Percentiles rank a stretch among this genome's conserved stretches.
phyloP scores from a whole-genome alignment of 2,329 filamentous ascomycete genomes.

The Talaromyces sp. region DNA sequence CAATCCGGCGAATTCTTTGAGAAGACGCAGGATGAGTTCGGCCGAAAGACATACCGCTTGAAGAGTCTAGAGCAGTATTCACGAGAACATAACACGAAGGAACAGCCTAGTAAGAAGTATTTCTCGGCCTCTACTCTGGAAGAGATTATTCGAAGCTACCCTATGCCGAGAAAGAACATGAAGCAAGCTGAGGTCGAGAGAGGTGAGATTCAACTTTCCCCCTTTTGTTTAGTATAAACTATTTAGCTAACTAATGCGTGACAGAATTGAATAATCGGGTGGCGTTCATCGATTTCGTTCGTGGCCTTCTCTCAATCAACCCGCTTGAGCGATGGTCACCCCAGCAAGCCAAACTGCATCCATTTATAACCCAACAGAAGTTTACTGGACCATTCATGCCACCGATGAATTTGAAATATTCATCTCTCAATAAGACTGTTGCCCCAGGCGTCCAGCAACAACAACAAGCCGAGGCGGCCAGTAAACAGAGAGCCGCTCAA shows the following conservation, averaged over 20 bases:
- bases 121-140: constrained; percentile 92
- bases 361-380: constrained; percentile 98
- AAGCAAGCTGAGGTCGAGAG: constrained; percentile 94
- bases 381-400: constrained; percentile 95
- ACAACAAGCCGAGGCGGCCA: constrained; percentile 89
- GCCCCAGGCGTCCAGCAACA: constrained; percentile 94
- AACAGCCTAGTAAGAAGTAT: constrained; percentile 99
- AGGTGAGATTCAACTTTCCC: constrained; percentile 60
- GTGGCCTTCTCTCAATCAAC: constrained; percentile 90
- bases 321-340: constrained; percentile 96
- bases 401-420: constrained; percentile 92
- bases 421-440: constrained; percentile 80
- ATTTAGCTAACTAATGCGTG: constrained; percentile 20
- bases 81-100: constrained; percentile 91
- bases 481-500: constrained; percentile 78
- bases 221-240: background rate
- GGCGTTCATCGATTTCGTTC: constrained; percentile 97
- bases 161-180: constrained; percentile 99
- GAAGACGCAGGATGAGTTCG: constrained; percentile 88
- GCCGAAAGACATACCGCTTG: constrained; percentile 83
- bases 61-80: constrained; percentile 99
- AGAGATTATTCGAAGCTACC: constrained; percentile 96
- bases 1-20: constrained; percentile 98
- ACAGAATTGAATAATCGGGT: constrained; percentile 97
- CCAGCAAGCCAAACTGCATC: constrained; percentile 94